Percentiles rank a stretch among this genome's conserved stretches.
phyloP scores from a whole-genome alignment of 2,329 filamentous ascomycete genomes.

The Fusarium austroafricanum region DNA sequence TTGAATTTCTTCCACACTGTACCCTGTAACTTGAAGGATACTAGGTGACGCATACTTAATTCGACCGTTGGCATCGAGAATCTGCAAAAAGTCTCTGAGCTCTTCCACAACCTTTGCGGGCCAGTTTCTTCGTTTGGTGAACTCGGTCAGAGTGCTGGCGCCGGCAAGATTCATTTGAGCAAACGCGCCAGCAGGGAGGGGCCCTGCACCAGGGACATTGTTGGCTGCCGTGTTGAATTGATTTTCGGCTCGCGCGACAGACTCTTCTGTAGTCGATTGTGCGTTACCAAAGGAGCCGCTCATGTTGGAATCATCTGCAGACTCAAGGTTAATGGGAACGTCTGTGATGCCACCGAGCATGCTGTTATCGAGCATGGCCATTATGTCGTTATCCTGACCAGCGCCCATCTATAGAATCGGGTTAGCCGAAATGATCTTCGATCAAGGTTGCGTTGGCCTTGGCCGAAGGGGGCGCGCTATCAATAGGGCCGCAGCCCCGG shows the following conservation, averaged over 20 bases:
- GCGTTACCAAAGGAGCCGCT: conserved; percentile 39
- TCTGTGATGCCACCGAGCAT: conserved; percentile 54
- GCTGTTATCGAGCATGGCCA: conserved; percentile 58
- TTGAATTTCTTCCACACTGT: conserved; percentile 74
- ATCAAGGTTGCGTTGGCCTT: conserved; percentile 34
- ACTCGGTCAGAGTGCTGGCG: conserved; percentile 65
- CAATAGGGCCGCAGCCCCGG: conserved; percentile 30
- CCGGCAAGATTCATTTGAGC: conserved; percentile 49
- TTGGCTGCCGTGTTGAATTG: conserved; percentile 51
- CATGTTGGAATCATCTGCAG: conserved; percentile 47
- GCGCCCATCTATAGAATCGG: conserved; percentile 42
- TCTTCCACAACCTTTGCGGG: conserved; percentile 90
- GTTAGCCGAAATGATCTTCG: conserved; percentile 35
- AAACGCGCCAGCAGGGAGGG: conserved; percentile 56
- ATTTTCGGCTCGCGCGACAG: conserved; percentile 50
- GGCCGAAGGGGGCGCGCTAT: conserved; percentile 16
- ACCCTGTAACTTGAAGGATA: conserved; percentile 79
- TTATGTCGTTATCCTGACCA: conserved; percentile 53
- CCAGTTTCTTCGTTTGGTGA: conserved; percentile 78
- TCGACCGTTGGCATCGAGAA: conserved; percentile 85
- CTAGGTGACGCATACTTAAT: conserved; percentile 90
- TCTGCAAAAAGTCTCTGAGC: conserved; percentile 87
- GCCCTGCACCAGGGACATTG: conserved; percentile 56
- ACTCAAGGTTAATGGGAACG: conserved; percentile 59
- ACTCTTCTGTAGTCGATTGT: conserved; percentile 45